Base-by-base conservation (phyloP, 2,329 filamentous ascomycete species). In the Microsporum canis region DNA sequence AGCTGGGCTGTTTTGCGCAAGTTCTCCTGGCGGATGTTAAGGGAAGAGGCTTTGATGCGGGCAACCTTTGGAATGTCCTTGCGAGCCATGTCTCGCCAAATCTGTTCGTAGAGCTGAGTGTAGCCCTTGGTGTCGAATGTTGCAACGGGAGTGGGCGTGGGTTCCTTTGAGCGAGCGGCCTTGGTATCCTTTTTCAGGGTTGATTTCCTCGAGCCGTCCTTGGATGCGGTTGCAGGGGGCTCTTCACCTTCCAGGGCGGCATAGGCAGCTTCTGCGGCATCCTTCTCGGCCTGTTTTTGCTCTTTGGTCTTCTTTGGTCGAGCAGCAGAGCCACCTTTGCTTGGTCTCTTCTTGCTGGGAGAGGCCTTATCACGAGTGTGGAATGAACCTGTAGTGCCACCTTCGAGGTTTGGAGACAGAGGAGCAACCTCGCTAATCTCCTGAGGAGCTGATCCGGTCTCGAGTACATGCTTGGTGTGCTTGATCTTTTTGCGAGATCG, bases 1-100 rank as follows among this genome's bases (percentile, higher is more conserved):
- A 99, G 80, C 68, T 97, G 92, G 12, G 91, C 94, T 0, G 94
- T 99, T 81, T 99, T 99, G 72, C 95, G 94, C 56, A 96, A 82
- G 68, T 99, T 99, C n/a, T 92, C 95, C 59, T 88, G 84, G 71
- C 95, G 95, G 41, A 88, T 95, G 6, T 86, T 83, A 62, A 92
- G 85, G 0, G 92, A 96, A 67, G 90, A 87, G 61, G 86, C 84
- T 61, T 95, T 95, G 71, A 96, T 82, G 66, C 94, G 89, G 72
- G 85, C 91, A 0, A 95, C 89, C 77, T 96, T 97, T 69, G 88
- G 89, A 63, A 96, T 88, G 72, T 96, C 91, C 72, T 96, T 96
- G 63, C 90, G 86, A 1, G 92, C 89, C 68, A 99, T 85, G 70
- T 99, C 94, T 65, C 92, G 88, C 87, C 90, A 95, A 66, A 97